Base-by-base conservation (phyloP, 441 rosid species). In the Corymbia citriodora region DNA sequence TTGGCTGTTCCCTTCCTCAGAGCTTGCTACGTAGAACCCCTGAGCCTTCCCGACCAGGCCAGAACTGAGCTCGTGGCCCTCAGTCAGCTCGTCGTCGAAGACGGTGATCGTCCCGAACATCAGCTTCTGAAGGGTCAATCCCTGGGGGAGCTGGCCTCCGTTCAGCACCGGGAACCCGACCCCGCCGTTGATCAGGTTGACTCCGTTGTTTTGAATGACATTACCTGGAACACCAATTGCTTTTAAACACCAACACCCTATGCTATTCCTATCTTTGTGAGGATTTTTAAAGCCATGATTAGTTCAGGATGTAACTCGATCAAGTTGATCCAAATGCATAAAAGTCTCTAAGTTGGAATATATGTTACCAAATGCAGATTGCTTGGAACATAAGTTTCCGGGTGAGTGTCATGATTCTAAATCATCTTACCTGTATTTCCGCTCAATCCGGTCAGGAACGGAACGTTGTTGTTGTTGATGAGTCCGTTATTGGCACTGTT, bases 1-100 rank as follows among this genome's bases (percentile, higher is more conserved):
- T 52, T 90, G 93, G 86, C 93, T 91, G 74, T 91, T 91, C 19
- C 94, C 94, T 53, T 92, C 92, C 54, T 89, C 36, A 3, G 93
- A 92, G 88, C 93, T 93, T 4, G 93, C 94, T 72, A 93, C 54
- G 50, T 91, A 82, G 89, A 91, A 93, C 9, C 93, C 93, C 81
- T 92, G 93, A 2, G 93, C 93, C 88, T 93, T 93, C 4, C 93
- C 92, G 5, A 93, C 89, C 10, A 90, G 55, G 33, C 91, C 87
- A 10, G 92, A 89, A 0, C 93, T 90, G 52, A 90, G 85, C 89
- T 92, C 90, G 21, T 90, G 90, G 21, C 92, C 93, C 90, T 88
- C 55, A 9, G 93, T 92, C 40, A 93, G 50, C 70, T 93, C 92
- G 33, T 93, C 91, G 27, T 91, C 91, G 36, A 93, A 88, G 50